These are phyloP conservation scores for Leccinum boreale DNA, from an alignment of 768 basidiomycete species.

Conservation along the genomic window DNA sequence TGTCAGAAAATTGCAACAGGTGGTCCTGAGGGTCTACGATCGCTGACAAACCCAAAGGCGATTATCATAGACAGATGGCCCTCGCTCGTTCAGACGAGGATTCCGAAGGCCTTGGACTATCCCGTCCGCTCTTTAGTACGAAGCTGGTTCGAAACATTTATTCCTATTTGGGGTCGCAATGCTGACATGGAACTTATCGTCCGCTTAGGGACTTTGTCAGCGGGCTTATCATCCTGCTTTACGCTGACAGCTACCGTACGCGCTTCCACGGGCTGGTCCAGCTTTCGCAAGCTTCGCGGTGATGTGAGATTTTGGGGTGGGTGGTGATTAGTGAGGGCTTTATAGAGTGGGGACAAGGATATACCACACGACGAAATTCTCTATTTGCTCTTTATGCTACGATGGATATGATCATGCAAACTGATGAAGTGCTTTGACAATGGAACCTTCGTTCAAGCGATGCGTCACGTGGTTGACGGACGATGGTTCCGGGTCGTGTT, in stretches of 20 bases:
- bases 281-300: constrained; percentile 38
- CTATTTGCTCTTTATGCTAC: constrained; percentile 7
- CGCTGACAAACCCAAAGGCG: constrained; percentile 85
- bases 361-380: constrained; percentile 21
- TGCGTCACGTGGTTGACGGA: constrained; percentile 18
- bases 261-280: constrained; percentile 39
- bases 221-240: constrained; percentile 46
- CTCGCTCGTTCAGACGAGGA: constrained; percentile 74
- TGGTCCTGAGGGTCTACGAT: constrained; percentile 89
- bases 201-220: constrained; percentile 48
- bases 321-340: neutral
- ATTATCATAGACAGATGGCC: constrained; percentile 87
- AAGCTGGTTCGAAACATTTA: constrained; percentile 60
- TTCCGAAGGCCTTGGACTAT: constrained; percentile 85
- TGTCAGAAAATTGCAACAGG: constrained; percentile 39
- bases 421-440: neutral
- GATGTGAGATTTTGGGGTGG: neutral
- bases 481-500: neutral
- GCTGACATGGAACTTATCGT: neutral
- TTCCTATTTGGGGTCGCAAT: neutral
- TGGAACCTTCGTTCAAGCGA: neutral
- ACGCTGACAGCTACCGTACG: constrained; percentile 46
- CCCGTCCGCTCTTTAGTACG: constrained; percentile 68
- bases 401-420: neutral
- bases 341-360: constrained; percentile 3